Evolutionary conservation across 2,329 filamentous ascomycete genomes (phyloP).

Genomic region (Gliomastix tumulicola): DNA sequence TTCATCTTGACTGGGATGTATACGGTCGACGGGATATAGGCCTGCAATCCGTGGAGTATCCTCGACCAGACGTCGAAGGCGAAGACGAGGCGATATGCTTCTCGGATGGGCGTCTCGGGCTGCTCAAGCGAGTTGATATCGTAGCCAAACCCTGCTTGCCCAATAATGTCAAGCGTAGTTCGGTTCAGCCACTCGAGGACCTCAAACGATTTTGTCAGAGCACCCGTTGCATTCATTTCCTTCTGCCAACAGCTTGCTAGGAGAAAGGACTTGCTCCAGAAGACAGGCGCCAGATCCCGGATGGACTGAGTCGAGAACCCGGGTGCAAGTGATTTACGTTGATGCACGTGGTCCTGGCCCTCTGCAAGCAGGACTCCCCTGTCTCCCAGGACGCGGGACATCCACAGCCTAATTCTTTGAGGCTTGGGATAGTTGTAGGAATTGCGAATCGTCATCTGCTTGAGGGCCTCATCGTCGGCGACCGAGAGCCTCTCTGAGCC

Average conservation of each 20-base stretch:
- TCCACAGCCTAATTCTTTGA: conserved; percentile 27
- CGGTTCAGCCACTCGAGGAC: conserved; percentile 34
- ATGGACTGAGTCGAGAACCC: conserved; percentile 28
- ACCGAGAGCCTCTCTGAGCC: conserved; percentile 33
- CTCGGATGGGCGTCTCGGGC: conserved; percentile 24
- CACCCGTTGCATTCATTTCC: conserved; percentile 19
- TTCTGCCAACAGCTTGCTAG: conserved; percentile 33
- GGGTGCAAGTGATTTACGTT: conserved; percentile 9
- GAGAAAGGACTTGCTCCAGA: conserved; percentile 30
- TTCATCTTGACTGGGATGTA: conserved; percentile 29
- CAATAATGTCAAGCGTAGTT: conserved; percentile 35
- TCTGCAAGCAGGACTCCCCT: conserved; percentile 34
- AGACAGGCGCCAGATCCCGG: conserved; percentile 24
- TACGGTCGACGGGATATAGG: conserved; percentile 29
- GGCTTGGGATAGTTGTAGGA: conserved; percentile 31
- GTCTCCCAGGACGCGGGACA: conserved; percentile 34
- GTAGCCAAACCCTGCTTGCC: conserved; percentile 30
- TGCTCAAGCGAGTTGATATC: conserved; percentile 29
- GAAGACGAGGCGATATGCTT: conserved; percentile 33
- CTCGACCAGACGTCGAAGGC: conserved; percentile 20
- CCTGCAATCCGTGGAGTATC: conserved; percentile 31
- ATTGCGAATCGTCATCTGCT: conserved; percentile 34
- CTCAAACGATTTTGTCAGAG: conserved; percentile 23
- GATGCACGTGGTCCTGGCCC: conserved; percentile 29
- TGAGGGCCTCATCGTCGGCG: conserved; percentile 33